A percentile compares a stretch with the other conserved stretches of the same genome.
Evolutionary conservation across 306 rosid species (phyloP).

Genomic region (Castanopsis chinensis): DNA sequence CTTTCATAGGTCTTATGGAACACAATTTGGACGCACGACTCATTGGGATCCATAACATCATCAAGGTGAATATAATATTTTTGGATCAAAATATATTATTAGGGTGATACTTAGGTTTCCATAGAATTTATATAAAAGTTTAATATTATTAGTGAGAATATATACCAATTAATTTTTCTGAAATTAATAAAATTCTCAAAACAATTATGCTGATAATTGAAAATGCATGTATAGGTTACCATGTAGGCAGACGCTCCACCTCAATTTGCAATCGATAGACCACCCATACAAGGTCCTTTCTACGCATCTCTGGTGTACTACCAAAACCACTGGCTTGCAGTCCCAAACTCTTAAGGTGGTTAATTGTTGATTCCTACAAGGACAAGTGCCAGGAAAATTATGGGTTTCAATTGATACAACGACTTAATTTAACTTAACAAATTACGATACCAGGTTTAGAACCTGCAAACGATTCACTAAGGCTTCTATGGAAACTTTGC

Average conservation of each 20-base stretch:
- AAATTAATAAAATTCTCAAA: too few relatives aligned
- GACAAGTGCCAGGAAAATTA: not conserved
- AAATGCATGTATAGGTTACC: constrained; percentile 3
- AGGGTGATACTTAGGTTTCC: too few relatives aligned
- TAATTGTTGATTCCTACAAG: constrained; percentile 22
- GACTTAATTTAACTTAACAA: not conserved
- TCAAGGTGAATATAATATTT: too few relatives aligned
- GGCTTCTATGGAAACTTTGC: constrained; percentile 8
- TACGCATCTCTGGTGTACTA: constrained; percentile 18
- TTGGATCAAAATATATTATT: too few relatives aligned
- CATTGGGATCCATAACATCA: too few relatives aligned
- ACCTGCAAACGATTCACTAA: constrained; percentile 27
- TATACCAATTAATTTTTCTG: too few relatives aligned
- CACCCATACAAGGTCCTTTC: constrained; percentile 27
- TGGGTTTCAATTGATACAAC: not conserved
- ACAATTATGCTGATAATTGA: too few relatives aligned
- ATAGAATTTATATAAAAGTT: too few relatives aligned
- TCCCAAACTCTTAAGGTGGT: constrained; percentile 23
- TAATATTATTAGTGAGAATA: too few relatives aligned
- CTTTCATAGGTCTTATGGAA: too few relatives aligned
- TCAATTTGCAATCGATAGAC: not conserved
- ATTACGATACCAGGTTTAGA: not conserved
- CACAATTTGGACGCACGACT: too few relatives aligned
- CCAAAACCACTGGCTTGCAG: not conserved
- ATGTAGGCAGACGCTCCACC: constrained; percentile 23